These are phyloP conservation scores for Xylariomycetidae sp. DNA, from an alignment of 2,329 filamentous ascomycete species.

Conservation along the genomic window DNA sequence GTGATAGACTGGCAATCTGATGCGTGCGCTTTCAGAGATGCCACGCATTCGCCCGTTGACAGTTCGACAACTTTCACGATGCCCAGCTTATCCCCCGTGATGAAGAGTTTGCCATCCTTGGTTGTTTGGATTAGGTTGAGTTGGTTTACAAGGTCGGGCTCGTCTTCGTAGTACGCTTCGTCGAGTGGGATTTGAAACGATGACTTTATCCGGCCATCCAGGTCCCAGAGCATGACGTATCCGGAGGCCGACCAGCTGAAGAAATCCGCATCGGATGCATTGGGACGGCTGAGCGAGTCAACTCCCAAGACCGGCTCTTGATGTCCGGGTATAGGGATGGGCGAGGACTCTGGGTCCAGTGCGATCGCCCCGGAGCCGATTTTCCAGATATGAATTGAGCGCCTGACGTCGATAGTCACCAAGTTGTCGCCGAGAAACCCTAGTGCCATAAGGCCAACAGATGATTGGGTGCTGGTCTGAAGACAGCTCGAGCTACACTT, in stretches of 20 bases:
- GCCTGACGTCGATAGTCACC: conserved; percentile 70
- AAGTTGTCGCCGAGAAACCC: conserved; percentile 63
- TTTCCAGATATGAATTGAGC: conserved; percentile 67
- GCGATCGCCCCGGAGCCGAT: conserved; percentile 35
- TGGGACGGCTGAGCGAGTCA: conserved; percentile 55
- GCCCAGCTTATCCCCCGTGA: conserved; percentile 85
- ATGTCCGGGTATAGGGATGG: conserved; percentile 57
- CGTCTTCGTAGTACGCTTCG: conserved; percentile 44
- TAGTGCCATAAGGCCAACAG: conserved; percentile 57
- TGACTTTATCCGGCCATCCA: conserved; percentile 63
- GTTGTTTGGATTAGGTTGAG: conserved; percentile 57
- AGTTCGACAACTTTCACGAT: conserved; percentile 68
- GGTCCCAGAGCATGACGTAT: conserved; percentile 75
- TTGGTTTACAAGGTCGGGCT: conserved; percentile 53
- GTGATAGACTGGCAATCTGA: conserved; percentile 80
- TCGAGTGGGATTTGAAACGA: conserved; percentile 67
- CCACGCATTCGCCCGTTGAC: conserved; percentile 54
- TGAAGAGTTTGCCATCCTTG: conserved; percentile 58
- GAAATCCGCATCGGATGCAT: conserved; percentile 64
- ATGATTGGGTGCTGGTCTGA: conserved; percentile 32
- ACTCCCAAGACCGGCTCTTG: conserved; percentile 70
- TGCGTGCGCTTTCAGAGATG: conserved; percentile 80
- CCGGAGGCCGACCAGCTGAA: conserved; percentile 86
- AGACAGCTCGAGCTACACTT: conserved; percentile 35
- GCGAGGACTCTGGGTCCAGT: conserved; percentile 33